phyloP scores from a whole-genome alignment of 345 rosid genomes.

The Abelmoschus esculentus region DNA sequence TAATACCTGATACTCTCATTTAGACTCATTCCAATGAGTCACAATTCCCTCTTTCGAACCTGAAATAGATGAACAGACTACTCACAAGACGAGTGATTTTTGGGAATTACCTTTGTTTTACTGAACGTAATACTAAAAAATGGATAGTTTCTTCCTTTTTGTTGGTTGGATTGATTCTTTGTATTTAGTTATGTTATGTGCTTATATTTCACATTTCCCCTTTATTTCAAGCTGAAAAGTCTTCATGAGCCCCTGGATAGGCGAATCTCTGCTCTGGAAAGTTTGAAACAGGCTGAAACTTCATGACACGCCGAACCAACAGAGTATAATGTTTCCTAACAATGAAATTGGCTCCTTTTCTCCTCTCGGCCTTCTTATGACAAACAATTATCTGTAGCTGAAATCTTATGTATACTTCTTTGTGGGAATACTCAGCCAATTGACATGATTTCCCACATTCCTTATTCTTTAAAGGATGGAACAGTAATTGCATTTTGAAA shows the following conservation, averaged over 20 bases:
- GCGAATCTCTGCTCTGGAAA: constrained; percentile 68
- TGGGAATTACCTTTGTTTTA: background rate
- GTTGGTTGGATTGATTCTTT: constrained; percentile 4
- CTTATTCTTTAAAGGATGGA: background rate
- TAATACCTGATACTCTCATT: background rate
- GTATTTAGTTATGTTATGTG: background rate
- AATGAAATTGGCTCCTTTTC: background rate
- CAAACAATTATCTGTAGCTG: background rate
- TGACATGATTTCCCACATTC: background rate
- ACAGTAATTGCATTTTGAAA: background rate
- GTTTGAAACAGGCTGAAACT: constrained; percentile 60
- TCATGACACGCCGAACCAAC: constrained; percentile 46
- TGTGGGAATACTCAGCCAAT: background rate
- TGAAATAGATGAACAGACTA: background rate
- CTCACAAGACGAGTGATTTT: background rate
- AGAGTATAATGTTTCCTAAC: constrained; percentile 35
- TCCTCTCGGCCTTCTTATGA: background rate
- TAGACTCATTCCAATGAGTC: background rate
- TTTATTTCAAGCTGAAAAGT: constrained; percentile 44
- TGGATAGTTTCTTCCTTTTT: background rate
- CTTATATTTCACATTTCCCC: background rate
- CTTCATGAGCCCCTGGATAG: constrained; percentile 63
- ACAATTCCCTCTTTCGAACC: background rate
- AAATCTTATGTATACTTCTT: background rate
- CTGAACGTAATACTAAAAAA: background rate